Base-by-base conservation (phyloP, 2,329 filamentous ascomycete genomes). In the Paracamarosporium sp. region DNA sequence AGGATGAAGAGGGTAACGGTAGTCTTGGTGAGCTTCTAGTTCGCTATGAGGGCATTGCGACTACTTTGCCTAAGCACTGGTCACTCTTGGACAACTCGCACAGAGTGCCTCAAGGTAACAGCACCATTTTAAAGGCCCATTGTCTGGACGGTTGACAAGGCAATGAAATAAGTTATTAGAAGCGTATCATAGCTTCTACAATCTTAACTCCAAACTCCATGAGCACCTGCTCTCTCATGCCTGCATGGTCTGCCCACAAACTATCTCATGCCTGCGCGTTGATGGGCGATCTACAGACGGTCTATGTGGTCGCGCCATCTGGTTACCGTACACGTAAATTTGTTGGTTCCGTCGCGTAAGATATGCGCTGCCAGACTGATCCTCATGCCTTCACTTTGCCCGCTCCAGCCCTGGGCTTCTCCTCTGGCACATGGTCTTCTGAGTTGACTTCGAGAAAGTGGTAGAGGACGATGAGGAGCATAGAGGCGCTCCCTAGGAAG, bases 391-490 rank as follows among this genome's bases (percentile, higher is more conserved):
- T 76, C 7, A 61, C 65, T 59, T 76, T 77, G 40, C 59, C 68
- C 25, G 63, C 59, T 35, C 63, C 64, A 30, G 53, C 57, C 53
- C 69, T 73, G 25, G 67, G 61, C 56, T 75, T 73, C 57, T 70
- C 63, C 17, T 63, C 61, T 20, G 64, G 56, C 25, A 65, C 65
- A 52, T 76, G 69, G 57, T 89, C 85, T 64, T 85, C 83, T n/a
- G 92, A 87, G 74, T 99, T 98, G 81, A 97, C 86, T 77, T 98
- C 94, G 70, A 99, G 88, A 81, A 96, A 98, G 79, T 98, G 93
- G 80, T 99, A 98, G 27, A 96, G 80, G 28, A 99, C 88, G 65
- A 98, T 97, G 61, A 99, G 85, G 43, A 97, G 83, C 91, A 98
- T 94, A 62, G 94, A 88, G 38, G 89, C 86, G 54, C 88, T 90